Evolutionary conservation across 495 filamentous ascomycete species (phyloP), one percentile per base, ranked within the genome.

Genomic region (Penicillium samsonianum): DNA sequence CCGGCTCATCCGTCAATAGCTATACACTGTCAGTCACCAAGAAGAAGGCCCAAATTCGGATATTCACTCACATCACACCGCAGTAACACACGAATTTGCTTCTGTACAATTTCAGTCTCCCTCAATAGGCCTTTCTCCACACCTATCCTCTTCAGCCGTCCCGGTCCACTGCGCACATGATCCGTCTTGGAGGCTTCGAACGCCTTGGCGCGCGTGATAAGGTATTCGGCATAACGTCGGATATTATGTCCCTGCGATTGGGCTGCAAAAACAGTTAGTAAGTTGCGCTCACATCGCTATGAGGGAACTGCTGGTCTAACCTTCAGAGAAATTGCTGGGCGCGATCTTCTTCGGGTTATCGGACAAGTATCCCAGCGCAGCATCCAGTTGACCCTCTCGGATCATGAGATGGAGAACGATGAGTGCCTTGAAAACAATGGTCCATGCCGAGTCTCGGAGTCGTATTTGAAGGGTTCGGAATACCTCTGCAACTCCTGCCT

Each of bases 401-500:
- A 99, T 92, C 93, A 99, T 97, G 40, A 98, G 78, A 70, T 99
- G 94, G 37, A 96, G 84, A 5, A 96, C 92, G 59, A 99, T 96
- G 53, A 99, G 80, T 51, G 87, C 84, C 74, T 99, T 99, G 85
- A 97, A 96, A 53, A 93, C 91, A 30, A 90, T 86, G 9, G 95
- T 98, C 94, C 94, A 99, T 84, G 92, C 95, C 64, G 92, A 91
- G 66, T 99, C 94, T 63, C 91, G 87, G 47, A 99, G 76, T 50
- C 94, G 82, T 67, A 89, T 84, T 65, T 95, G 91, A 23, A 99
- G 75, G 28, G 92, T 90, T 43, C 95, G 84, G 67, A 99, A 98
- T 44, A 99, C 89, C 73, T 99, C 94, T 42, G 88, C 95, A 46
- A 99, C 91, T 55, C 95, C 94, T 16, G 91, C 89, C 70, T 99